These are phyloP conservation scores for Lipomyces kockii DNA, from an alignment of 805 yeast genomes.

Conservation along the genomic window DNA sequence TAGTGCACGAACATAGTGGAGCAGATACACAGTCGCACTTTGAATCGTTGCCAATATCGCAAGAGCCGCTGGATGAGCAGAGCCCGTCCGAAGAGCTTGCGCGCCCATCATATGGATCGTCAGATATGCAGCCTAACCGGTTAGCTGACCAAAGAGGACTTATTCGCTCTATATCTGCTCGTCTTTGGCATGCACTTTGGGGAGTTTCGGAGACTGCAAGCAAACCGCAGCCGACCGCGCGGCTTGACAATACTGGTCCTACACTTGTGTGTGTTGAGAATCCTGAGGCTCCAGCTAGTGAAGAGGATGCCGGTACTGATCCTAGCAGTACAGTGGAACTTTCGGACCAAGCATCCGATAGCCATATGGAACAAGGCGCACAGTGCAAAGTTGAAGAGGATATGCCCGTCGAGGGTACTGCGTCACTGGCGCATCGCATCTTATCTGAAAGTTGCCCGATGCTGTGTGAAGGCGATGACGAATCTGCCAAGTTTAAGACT, in stretches of 20 bases:
- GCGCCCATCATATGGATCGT: background rate
- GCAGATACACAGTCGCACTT: background rate
- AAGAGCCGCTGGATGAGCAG: background rate
- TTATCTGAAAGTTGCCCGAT: background rate
- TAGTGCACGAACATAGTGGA: background rate
- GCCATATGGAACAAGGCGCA: background rate
- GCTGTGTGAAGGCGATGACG: background rate
- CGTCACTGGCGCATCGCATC: background rate
- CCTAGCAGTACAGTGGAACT: background rate
- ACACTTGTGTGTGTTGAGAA: background rate
- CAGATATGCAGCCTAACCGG: background rate
- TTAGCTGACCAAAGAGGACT: background rate
- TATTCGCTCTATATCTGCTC: background rate
- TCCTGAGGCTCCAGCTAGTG: background rate
- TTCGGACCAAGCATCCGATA: background rate
- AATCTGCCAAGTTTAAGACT: background rate
- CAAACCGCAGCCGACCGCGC: background rate
- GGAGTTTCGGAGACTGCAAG: background rate
- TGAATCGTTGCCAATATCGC: background rate
- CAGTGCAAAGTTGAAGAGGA: background rate
- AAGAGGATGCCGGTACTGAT: background rate
- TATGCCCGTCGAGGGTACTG: background rate
- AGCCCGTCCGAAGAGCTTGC: background rate
- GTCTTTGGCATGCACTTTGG: conserved; percentile 1
- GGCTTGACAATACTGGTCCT: no score